Base-by-base conservation (phyloP, 306 rosid species). In the Begonia fuchsioides region DNA sequence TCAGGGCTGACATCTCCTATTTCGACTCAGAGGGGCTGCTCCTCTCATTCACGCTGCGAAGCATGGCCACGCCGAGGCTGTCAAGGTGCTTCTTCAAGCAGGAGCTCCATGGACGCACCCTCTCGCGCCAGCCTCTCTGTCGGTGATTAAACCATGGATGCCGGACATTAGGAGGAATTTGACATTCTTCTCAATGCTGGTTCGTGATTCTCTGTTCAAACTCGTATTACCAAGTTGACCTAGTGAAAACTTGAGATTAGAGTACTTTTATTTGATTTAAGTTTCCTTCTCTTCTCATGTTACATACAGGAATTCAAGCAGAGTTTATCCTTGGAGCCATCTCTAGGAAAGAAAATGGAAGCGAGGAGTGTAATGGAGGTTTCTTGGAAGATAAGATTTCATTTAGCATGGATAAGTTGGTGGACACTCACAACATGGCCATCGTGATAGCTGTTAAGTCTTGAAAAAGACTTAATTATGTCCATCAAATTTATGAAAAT, bases 391-490 rank as follows among this genome's bases (percentile, higher is more conserved):
- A 79, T 20, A 85, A 92, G 65, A 83, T 90, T 9, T 72, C 68
- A 50, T 90, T 90, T 53, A 79, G 95, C 32, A 94, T 81, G 70
- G 87, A 77, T 68, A 90, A 85, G 67, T 59, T 90, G 60, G 75
- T 81, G 94, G 98, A 85, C 62, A 53, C 84, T 10, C 72, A 75
- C 1, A 81, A 80, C 60, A 85, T 81, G 73, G 95, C 95, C 18
- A 86, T 90, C 48, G 79, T 90, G 98, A 90, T 85, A 95, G 95
- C 87, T n/a, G n/a, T n/a, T n/a, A n/a, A n/a, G n/a, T n/a, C n/a
- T n/a, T n/a, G n/a, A n/a, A n/a, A n/a, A n/a, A n/a, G n/a, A n/a
- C n/a, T n/a, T n/a, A n/a, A n/a, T n/a, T n/a, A n/a, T n/a, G n/a
- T n/a, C n/a, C n/a, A n/a, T n/a, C n/a, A n/a, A n/a, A n/a, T n/a